phyloP scores from a whole-genome alignment of 208 protist species.

The Wallacemonas rigidus region DNA sequence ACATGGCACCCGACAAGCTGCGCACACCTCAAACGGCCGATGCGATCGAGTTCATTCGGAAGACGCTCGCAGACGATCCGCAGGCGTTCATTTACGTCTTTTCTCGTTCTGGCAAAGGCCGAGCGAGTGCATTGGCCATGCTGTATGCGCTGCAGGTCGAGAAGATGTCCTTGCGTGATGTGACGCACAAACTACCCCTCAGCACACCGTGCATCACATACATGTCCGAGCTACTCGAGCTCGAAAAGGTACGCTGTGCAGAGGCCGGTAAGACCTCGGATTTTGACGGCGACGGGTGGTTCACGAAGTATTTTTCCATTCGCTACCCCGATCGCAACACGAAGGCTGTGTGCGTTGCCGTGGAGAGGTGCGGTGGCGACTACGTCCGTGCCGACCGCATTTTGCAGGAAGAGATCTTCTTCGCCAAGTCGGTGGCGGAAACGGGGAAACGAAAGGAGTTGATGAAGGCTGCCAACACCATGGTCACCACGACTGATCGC shows the following conservation, averaged over 20 bases:
- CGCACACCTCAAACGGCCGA: neutral
- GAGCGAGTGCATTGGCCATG: slow-evolving; percentile 29
- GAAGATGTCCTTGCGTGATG: slow-evolving; percentile 22
- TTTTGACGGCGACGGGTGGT: slow-evolving; percentile 26
- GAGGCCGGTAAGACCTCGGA: neutral
- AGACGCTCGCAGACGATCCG: slow-evolving; percentile 16
- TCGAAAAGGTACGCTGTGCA: slow-evolving; percentile 18
- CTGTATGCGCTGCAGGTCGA: slow-evolving; percentile 28
- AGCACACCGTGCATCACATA: slow-evolving; percentile 31
- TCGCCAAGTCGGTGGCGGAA: slow-evolving; percentile 17
- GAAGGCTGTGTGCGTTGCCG: slow-evolving; percentile 24
- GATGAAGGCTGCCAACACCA: slow-evolving; percentile 1
- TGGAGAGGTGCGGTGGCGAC: slow-evolving; percentile 28
- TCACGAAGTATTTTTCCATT: slow-evolving; percentile 25
- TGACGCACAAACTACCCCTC: slow-evolving; percentile 23
- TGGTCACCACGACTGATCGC: neutral
- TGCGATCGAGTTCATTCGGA: slow-evolving; percentile 15
- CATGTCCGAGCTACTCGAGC: slow-evolving; percentile 20
- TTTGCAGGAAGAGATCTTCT: slow-evolving; percentile 26
- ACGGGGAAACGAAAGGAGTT: slow-evolving; percentile 4
- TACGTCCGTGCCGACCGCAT: slow-evolving; percentile 27
- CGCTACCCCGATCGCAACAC: slow-evolving; percentile 23
- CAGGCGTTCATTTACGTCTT: slow-evolving; percentile 29
- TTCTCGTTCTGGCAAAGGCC: slow-evolving; percentile 32
- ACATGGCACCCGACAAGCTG: slow-evolving; percentile 4